Evolutionary conservation across 495 filamentous ascomycete genomes (phyloP).

Genomic region (Penicillium malachiteum): DNA sequence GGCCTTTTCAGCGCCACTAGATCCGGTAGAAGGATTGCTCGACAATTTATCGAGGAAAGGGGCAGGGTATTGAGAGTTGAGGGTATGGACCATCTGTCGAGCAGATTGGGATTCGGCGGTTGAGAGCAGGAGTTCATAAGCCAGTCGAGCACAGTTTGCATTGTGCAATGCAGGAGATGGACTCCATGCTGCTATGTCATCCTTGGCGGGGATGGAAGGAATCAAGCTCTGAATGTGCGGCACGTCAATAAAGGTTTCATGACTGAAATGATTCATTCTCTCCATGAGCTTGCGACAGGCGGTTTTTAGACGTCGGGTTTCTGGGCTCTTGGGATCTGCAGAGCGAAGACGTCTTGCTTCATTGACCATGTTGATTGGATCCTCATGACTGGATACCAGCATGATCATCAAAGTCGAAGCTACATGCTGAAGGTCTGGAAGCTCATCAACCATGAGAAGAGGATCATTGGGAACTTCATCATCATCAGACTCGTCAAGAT

Average conservation of each 20-base stretch:
- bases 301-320: slow-evolving; percentile 28
- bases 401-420: slow-evolving; percentile 29
- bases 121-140: slow-evolving; percentile 31
- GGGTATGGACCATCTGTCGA: slow-evolving; percentile 23
- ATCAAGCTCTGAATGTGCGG: slow-evolving; percentile 16
- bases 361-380: slow-evolving; percentile 25
- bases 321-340: slow-evolving; percentile 26
- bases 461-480: slow-evolving; percentile 24
- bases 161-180: slow-evolving; percentile 30
- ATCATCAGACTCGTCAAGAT: slow-evolving; percentile 17
- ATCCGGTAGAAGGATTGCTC: slow-evolving; percentile 11
- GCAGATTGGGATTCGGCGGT: slow-evolving; percentile 13
- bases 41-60: slow-evolving; percentile 32
- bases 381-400: slow-evolving; percentile 21
- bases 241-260: slow-evolving; percentile 31
- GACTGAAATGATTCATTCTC: slow-evolving; percentile 27
- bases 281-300: slow-evolving; percentile 17
- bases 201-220: slow-evolving; percentile 14
- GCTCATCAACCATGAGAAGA: slow-evolving; percentile 33
- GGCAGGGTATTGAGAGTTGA: slow-evolving; percentile 34
- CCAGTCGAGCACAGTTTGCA: slow-evolving; percentile 42
- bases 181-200: slow-evolving; percentile 18
- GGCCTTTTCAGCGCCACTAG: slow-evolving; percentile 25
- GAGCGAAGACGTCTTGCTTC: slow-evolving; percentile 23
- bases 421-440: slow-evolving; percentile 33